Evolutionary conservation across 345 rosid genomes (phyloP).

Genomic region (Lumnitzera littorea): DNA sequence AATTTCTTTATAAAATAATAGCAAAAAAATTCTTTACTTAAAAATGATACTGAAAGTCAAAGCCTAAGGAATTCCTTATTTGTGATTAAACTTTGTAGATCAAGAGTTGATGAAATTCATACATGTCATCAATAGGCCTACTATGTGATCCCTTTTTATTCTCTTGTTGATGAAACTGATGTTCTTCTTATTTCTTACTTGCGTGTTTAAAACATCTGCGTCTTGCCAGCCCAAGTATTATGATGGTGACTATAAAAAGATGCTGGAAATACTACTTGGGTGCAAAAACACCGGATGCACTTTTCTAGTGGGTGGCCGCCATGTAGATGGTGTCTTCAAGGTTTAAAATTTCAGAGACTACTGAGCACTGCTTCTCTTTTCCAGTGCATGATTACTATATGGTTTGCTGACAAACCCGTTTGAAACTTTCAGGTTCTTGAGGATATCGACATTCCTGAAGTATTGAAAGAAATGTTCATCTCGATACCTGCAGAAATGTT

Average conservation of each 20-base stretch:
- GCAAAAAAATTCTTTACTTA: too few relatives aligned
- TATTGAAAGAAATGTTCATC: conserved; percentile 55
- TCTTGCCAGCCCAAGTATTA: conserved; percentile 78
- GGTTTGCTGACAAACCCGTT: background rate
- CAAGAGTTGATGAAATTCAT: too few relatives aligned
- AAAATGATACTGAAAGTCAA: too few relatives aligned
- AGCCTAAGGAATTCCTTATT: too few relatives aligned
- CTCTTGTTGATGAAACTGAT: background rate
- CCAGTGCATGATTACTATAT: background rate
- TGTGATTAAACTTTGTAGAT: too few relatives aligned
- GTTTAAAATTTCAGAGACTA: conserved; percentile 18
- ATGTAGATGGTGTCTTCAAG: conserved; percentile 73
- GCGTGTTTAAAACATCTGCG: background rate
- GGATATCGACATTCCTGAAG: conserved; percentile 69
- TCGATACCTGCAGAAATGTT: conserved; percentile 63
- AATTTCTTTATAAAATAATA: background rate
- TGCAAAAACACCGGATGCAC: conserved; percentile 77
- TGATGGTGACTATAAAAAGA: conserved; percentile 48
- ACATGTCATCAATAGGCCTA: too few relatives aligned
- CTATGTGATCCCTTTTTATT: too few relatives aligned
- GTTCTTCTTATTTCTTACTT: background rate
- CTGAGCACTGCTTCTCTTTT: background rate
- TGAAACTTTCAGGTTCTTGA: conserved; percentile 54
- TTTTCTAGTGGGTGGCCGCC: conserved; percentile 84
- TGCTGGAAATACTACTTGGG: conserved; percentile 58